Evolutionary conservation across 192 early-diverging fungal species (phyloP), one percentile per base, ranked within the genome.

Genomic region (Glomus cerebriforme): DNA sequence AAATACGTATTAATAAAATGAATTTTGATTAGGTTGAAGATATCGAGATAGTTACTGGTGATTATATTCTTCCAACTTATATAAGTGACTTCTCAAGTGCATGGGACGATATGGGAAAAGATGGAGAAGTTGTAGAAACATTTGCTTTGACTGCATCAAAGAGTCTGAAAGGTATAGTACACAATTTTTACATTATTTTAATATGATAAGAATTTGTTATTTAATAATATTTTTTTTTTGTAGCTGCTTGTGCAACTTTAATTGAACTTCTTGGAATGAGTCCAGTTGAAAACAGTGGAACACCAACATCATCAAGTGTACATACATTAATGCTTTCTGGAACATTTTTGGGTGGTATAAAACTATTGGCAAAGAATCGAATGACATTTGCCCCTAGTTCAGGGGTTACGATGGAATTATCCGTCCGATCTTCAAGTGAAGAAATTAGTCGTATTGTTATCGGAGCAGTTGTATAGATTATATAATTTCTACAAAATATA

Each of bases 361-460:
- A 87, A 73, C 91, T 92, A 4, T 79, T 97, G 22, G 93, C 92
- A 10, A 88, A 94, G 67, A 93, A 91, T 82, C 87, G 96, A n/a
- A 96, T 98, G 95, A 94, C 94, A 26, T 93, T 90, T 75, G 92
- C 92, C 58, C 90, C 91, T 54, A 85, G 90, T 26, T 84, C 91
- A 0, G 97, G 96, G 2, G 96, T 99, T 31, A 96, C 95, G 3
- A 89, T 99, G 89, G 96, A 99, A 82, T 81, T 99, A 66, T 91
- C 92, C 0, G 93, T 95, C 37, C 90, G 96, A 79, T 91, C 92
- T 82, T 83, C 87, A 70, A 89, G 92, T 75, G 80, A 79, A 19
- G 85, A 86, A 49, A 86, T 96, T 43, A 90, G 90, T 73, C 88
- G 92, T 84, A 86, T 90, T 64, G 88, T 99, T 59, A 92, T 94